These are phyloP conservation scores for Paramecium pentaurelia DNA, from an alignment of 73 alveolate genomes.

Conservation along the genomic window DNA sequence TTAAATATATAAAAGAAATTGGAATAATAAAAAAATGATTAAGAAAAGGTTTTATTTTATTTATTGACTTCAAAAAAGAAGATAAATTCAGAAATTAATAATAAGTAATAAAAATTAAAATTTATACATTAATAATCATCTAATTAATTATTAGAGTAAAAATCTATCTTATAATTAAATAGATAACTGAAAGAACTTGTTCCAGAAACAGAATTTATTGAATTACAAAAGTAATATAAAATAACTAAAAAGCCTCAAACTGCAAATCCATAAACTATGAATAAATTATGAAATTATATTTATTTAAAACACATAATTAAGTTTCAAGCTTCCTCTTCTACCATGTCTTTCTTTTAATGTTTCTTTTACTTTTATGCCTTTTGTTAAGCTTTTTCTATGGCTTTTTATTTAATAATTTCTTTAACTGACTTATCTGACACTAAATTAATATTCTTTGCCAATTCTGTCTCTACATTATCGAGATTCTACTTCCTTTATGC, in stretches of 20 bases:
- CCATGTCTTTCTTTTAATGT: background rate
- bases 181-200: background rate
- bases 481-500: background rate
- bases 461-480: background rate
- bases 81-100: background rate
- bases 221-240: background rate
- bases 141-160: background rate
- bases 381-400: background rate
- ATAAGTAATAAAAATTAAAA: background rate
- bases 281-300: background rate
- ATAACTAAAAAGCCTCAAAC: background rate
- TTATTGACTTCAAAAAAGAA: background rate
- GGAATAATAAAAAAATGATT: background rate
- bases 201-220: background rate
- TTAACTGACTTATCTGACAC: background rate
- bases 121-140: background rate
- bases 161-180: background rate
- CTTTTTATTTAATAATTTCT: background rate
- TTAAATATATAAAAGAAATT: background rate
- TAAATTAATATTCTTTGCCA: constrained; percentile 32
- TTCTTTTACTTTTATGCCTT: background rate
- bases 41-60: background rate
- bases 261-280: background rate
- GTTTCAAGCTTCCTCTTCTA: background rate
- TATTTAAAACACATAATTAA: background rate